phyloP scores from a whole-genome alignment of 2,329 filamentous ascomycete genomes.

The Botrytis elliptica region DNA sequence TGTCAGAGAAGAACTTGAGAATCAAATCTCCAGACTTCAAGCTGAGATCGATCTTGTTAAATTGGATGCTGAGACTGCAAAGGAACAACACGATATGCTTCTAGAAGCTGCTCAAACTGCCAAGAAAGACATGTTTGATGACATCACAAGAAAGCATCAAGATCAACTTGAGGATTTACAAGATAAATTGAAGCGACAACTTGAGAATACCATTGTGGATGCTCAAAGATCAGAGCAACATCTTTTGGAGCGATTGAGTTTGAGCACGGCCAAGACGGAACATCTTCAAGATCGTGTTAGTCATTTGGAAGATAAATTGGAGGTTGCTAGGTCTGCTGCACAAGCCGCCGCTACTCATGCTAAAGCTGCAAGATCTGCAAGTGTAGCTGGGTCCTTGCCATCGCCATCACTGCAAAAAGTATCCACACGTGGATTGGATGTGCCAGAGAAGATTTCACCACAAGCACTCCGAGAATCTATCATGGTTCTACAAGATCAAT shows the following conservation, averaged over 20 bases:
- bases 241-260: constrained; percentile 74
- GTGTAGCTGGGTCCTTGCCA: constrained; percentile 24
- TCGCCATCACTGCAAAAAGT: constrained; percentile 34
- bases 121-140: constrained; percentile 56
- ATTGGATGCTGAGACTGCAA: constrained; percentile 77
- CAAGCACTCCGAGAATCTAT: constrained; percentile 96
- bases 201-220: constrained; percentile 76
- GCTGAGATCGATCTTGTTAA: constrained; percentile 74
- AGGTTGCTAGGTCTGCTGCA: constrained; percentile 80
- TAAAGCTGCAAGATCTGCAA: constrained; percentile 36
- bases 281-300: constrained; percentile 82
- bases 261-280: constrained; percentile 81
- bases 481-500: constrained; percentile 91
- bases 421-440: constrained; percentile 46
- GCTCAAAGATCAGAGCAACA: constrained; percentile 76
- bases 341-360: constrained; percentile 46
- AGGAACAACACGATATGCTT: constrained; percentile 78
- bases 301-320: constrained; percentile 86
- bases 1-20: constrained; percentile 77
- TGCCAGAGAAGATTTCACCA: constrained; percentile 85
- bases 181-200: constrained; percentile 69
- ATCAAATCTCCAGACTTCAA: constrained; percentile 70
- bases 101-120: constrained; percentile 76
- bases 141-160: constrained; percentile 57
- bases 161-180: constrained; percentile 73